Conservation (phyloP, 2,329 filamentous ascomycete genomes). For the Scolecobasidium constrictum region DNA sequence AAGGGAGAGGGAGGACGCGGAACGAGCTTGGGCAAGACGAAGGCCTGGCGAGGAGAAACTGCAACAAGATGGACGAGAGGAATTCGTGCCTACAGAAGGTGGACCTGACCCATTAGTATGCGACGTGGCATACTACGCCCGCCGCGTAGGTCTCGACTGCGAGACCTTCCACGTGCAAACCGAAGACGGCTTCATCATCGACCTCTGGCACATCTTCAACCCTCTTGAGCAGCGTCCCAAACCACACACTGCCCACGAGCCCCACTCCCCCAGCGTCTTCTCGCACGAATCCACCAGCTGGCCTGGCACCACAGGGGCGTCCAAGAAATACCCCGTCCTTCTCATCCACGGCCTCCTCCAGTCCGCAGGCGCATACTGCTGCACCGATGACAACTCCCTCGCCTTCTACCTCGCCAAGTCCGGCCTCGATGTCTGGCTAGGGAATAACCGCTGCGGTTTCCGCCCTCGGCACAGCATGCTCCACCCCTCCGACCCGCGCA, state of each 20-base stretch:
- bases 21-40: conserved; percentile 24
- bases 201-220: conserved; percentile 82
- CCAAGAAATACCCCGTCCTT: conserved; percentile 59
- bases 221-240: conserved; percentile 58
- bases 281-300: neutral
- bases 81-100: conserved; percentile 67
- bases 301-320: neutral
- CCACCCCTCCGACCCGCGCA: conserved; percentile 65
- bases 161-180: conserved; percentile 80
- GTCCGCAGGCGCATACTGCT: conserved; percentile 77
- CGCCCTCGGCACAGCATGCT: conserved; percentile 64
- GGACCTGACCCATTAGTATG: conserved; percentile 68
- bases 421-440: conserved; percentile 91
- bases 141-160: conserved; percentile 75
- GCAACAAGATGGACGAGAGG: conserved; percentile 35
- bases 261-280: conserved; percentile 54
- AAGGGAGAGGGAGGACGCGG: conserved; percentile 52
- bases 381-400: conserved; percentile 78
- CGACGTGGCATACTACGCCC: conserved; percentile 76
- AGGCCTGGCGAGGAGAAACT: conserved; percentile 26
- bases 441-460: conserved; percentile 86
- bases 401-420: conserved; percentile 89
- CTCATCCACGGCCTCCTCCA: conserved; percentile 84
- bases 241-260: conserved; percentile 35
- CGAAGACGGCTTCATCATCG: conserved; percentile 85